Conservation (phyloP, 495 filamentous ascomycete species). For the Hyphodiscus hymeniophilus region DNA sequence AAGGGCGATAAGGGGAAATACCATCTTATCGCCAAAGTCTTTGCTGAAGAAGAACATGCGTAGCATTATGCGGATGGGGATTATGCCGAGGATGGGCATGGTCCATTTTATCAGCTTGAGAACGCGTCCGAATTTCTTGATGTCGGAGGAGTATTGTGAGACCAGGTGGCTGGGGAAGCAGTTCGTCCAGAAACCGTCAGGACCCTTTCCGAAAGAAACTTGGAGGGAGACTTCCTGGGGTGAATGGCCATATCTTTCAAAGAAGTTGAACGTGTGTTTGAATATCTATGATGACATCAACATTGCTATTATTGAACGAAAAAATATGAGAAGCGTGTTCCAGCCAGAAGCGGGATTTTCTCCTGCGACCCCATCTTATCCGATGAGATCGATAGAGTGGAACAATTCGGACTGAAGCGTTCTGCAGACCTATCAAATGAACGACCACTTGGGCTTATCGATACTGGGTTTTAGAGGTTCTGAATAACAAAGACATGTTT, state of each 20-base stretch:
- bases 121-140: constrained; percentile 55
- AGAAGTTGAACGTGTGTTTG: constrained; percentile 76
- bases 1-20: constrained; percentile 64
- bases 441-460: too few species aligned
- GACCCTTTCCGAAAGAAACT: constrained; percentile 71
- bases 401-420: too few species aligned
- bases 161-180: constrained; percentile 66
- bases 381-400: too few species aligned
- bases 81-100: constrained; percentile 60
- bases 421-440: too few species aligned
- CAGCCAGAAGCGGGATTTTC: too few species aligned
- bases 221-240: constrained; percentile 68
- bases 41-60: constrained; percentile 29
- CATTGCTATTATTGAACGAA: too few species aligned
- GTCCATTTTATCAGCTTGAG: constrained; percentile 61
- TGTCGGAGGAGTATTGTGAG: constrained; percentile 52
- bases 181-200: constrained; percentile 71
- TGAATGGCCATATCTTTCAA: constrained; percentile 56
- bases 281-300: constrained; percentile 49
- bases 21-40: constrained; percentile 68
- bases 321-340: too few species aligned
- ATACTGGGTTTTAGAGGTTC: neutral
- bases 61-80: constrained; percentile 41
- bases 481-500: neutral
- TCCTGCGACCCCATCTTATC: too few species aligned